Evolutionary conservation across 2,329 filamentous ascomycete genomes (phyloP).

Genomic region (Sporothrix brasiliensis): DNA sequence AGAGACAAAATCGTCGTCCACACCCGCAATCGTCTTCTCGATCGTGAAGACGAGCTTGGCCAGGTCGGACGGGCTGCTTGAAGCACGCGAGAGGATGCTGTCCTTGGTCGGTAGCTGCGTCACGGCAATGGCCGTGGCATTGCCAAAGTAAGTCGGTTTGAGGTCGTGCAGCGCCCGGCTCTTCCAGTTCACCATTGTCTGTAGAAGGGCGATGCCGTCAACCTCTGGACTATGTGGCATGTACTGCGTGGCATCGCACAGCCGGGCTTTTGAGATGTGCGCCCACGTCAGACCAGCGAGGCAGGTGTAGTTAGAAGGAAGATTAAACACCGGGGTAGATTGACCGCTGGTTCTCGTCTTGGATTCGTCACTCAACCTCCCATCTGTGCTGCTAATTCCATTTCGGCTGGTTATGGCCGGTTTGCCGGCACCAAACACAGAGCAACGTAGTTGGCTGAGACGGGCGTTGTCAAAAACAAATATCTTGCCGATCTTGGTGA

Average conservation of each 20-base stretch:
- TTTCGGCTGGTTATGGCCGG: background rate
- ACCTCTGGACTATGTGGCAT: background rate
- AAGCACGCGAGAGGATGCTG: background rate
- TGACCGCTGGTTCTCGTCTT: background rate
- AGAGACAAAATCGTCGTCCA: constrained; percentile 49
- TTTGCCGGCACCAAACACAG: constrained; percentile 34
- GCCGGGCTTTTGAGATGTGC: constrained; percentile 45
- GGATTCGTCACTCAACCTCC: background rate
- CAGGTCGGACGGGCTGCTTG: constrained; percentile 38
- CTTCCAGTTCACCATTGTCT: constrained; percentile 51
- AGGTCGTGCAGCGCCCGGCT: constrained; percentile 42
- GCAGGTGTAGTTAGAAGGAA: constrained; percentile 47
- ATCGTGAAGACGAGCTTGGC: constrained; percentile 42
- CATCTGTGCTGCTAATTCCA: background rate
- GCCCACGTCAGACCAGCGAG: constrained; percentile 49
- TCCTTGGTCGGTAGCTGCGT: constrained; percentile 37
- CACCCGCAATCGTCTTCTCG: constrained; percentile 41
- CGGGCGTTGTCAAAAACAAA: constrained; percentile 46
- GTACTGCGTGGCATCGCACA: constrained; percentile 32
- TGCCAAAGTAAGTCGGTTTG: constrained; percentile 47
- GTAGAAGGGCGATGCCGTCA: constrained; percentile 40
- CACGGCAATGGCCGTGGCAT: constrained; percentile 48
- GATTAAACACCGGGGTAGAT: background rate
- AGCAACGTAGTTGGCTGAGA: constrained; percentile 42
- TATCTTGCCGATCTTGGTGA: constrained; percentile 47